Percentiles rank a stretch among this genome's conserved stretches.
Conservation (phyloP, 345 rosid species). For the Crucihimalaya himalaica region DNA sequence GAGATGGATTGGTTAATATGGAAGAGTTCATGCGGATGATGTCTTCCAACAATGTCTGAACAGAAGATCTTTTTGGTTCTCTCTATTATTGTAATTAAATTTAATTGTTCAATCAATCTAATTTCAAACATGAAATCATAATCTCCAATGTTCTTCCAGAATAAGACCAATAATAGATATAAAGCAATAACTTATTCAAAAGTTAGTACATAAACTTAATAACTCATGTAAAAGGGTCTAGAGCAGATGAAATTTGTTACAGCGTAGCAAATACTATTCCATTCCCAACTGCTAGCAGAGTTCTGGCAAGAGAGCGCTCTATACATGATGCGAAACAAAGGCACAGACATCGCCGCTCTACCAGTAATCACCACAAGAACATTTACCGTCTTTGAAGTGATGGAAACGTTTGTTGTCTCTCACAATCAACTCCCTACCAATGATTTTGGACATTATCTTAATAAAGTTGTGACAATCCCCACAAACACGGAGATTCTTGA, state of each 20-base stretch:
- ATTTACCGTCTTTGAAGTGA: slow-evolving; percentile 62
- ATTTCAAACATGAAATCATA: slow-evolving; percentile 11
- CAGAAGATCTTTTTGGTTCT: not conserved
- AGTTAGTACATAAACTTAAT: slow-evolving; percentile 7
- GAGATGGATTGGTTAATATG: slow-evolving; percentile 75
- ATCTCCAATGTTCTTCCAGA: not conserved
- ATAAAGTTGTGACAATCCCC: slow-evolving; percentile 81
- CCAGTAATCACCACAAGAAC: slow-evolving; percentile 68
- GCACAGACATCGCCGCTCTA: slow-evolving; percentile 23
- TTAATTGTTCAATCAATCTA: not conserved
- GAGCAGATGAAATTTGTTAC: slow-evolving; percentile 20
- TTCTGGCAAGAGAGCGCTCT: slow-evolving; percentile 26
- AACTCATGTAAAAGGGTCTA: slow-evolving; percentile 10
- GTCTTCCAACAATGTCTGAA: slow-evolving; percentile 46
- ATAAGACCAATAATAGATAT: not conserved
- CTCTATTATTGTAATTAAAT: slow-evolving; percentile 19
- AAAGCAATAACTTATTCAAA: slow-evolving; percentile 18
- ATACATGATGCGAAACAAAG: slow-evolving; percentile 32
- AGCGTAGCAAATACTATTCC: slow-evolving; percentile 18
- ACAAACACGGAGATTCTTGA: slow-evolving; percentile 78
- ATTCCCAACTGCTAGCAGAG: slow-evolving; percentile 18
- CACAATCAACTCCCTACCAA: slow-evolving; percentile 69
- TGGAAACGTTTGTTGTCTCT: slow-evolving; percentile 86
- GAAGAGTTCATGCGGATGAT: slow-evolving; percentile 85
- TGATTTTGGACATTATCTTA: slow-evolving; percentile 78